Evolutionary conservation across 2,329 filamentous ascomycete species (phyloP).

Genomic region (Ascochyta rabiei): DNA sequence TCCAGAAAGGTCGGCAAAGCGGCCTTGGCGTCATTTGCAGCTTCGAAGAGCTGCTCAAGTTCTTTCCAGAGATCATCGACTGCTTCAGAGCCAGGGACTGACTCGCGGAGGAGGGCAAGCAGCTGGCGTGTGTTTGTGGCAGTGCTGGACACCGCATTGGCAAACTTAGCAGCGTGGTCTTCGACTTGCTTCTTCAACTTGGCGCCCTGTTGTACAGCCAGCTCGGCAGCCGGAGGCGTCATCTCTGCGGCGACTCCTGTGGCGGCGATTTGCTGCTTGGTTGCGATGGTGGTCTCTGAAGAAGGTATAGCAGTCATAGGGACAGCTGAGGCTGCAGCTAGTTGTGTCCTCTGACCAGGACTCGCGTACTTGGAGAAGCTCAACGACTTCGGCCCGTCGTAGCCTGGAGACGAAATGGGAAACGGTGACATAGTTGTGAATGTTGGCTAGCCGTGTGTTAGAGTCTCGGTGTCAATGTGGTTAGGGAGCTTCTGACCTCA

Average conservation of each 20-base stretch:
- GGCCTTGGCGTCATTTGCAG: slow-evolving; percentile 24
- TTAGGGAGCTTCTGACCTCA: neutral
- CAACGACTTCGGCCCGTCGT: slow-evolving; percentile 22
- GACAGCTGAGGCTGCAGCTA: slow-evolving; percentile 9
- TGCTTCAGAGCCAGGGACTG: slow-evolving; percentile 19
- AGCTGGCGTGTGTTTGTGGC: slow-evolving; percentile 29
- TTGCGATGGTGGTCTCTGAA: slow-evolving; percentile 26
- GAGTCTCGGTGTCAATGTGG: neutral
- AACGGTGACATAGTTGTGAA: neutral
- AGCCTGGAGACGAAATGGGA: neutral
- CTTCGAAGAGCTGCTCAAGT: slow-evolving; percentile 33
- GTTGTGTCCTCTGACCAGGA: slow-evolving; percentile 10
- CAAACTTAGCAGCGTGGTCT: slow-evolving; percentile 23
- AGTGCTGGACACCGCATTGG: slow-evolving; percentile 23
- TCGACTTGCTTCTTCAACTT: slow-evolving; percentile 31
- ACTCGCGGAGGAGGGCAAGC: slow-evolving; percentile 31
- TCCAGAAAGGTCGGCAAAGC: slow-evolving; percentile 34
- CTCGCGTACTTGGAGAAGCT: slow-evolving; percentile 28
- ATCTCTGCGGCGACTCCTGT: neutral
- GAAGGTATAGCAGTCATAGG: neutral
- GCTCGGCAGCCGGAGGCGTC: slow-evolving; percentile 19
- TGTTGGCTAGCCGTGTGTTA: neutral
- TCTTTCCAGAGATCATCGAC: slow-evolving; percentile 34
- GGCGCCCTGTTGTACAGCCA: slow-evolving; percentile 30
- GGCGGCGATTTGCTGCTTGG: slow-evolving; percentile 35